phyloP scores from a whole-genome alignment of 83 land plant genomes.

The Picea mariana region DNA sequence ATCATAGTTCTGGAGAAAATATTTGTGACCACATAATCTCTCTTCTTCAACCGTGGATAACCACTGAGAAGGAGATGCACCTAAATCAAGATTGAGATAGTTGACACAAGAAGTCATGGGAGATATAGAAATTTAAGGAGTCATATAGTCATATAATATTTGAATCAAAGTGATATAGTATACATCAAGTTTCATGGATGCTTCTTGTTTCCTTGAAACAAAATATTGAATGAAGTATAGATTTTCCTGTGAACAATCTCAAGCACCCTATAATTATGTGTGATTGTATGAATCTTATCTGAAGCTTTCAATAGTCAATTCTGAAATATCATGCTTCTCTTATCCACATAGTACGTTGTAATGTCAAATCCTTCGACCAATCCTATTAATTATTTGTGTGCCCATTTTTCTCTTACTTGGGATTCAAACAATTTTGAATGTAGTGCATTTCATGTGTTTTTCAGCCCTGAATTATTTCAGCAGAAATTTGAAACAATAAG shows the following conservation, averaged over 20 bases:
- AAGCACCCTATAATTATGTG: too few species aligned
- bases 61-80: background rate
- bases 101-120: constrained; percentile 50
- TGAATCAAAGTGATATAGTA: constrained; percentile 21
- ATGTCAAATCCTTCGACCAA: too few species aligned
- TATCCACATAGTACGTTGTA: too few species aligned
- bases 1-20: constrained; percentile 27
- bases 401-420: too few species aligned
- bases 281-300: too few species aligned
- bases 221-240: constrained; percentile 39
- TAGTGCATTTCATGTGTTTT: too few species aligned
- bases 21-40: constrained; percentile 28
- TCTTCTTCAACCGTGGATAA: background rate
- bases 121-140: constrained; percentile 29
- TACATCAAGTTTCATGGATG: background rate
- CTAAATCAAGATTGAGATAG: constrained; percentile 42
- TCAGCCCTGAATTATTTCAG: too few species aligned
- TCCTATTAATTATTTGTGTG: too few species aligned
- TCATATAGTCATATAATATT: constrained; percentile 32
- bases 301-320: too few species aligned
- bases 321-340: too few species aligned
- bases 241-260: constrained; percentile 18
- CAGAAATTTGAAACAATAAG: too few species aligned
- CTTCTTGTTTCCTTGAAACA: constrained; percentile 26
- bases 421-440: too few species aligned